Evolutionary conservation across 441 rosid species (phyloP).

Genomic region (Brassica balearica): DNA sequence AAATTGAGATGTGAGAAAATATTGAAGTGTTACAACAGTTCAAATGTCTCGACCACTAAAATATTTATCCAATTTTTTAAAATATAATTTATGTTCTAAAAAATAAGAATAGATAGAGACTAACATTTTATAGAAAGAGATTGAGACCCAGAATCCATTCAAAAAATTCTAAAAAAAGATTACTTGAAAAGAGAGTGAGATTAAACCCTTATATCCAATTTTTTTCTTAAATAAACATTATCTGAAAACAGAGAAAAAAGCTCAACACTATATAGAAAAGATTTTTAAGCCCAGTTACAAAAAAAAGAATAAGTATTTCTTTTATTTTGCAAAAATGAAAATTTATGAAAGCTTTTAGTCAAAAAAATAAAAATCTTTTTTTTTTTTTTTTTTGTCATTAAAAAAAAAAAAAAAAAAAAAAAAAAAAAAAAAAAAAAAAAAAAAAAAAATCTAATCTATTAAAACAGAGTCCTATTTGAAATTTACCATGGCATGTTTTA

Average conservation of each 20-base stretch:
- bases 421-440: too few relatives aligned
- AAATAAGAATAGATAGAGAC: neutral
- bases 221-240: too few relatives aligned
- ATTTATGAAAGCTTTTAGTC: neutral
- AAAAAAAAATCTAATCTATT: neutral
- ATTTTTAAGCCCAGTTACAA: too few relatives aligned
- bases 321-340: neutral
- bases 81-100: neutral
- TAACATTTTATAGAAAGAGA: too few relatives aligned
- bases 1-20: slow-evolving; percentile 12
- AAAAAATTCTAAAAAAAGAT: neutral
- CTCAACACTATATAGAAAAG: too few relatives aligned
- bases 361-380: too few relatives aligned
- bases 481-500: too few relatives aligned
- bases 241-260: too few relatives aligned
- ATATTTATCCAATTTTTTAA: neutral
- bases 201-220: neutral
- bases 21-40: neutral
- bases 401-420: too few relatives aligned
- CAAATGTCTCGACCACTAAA: slow-evolving; percentile 22
- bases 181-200: neutral
- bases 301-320: neutral
- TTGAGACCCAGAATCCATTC: too few relatives aligned
- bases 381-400: too few relatives aligned
- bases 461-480: too few relatives aligned